Conservation (phyloP, 352 stramenopile species). For the Globisporangium spinosum region DNA sequence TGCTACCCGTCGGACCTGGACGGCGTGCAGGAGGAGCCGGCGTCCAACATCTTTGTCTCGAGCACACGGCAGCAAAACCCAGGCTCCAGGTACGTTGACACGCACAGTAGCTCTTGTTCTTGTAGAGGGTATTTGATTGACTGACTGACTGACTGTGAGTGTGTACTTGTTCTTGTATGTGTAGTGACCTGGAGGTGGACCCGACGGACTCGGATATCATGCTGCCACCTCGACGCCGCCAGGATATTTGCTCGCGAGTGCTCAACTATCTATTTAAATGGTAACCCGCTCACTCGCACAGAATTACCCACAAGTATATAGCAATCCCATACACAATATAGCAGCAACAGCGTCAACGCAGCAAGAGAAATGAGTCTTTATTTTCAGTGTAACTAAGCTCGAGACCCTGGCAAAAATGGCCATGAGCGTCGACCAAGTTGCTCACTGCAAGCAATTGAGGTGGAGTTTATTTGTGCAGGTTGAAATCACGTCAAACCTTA, state of each 20-base stretch:
- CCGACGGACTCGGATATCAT: slow-evolving; percentile 77
- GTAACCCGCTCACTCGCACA: slow-evolving; percentile 25
- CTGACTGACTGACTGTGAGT: not conserved
- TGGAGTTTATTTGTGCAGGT: too few relatives aligned
- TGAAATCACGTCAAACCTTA: too few relatives aligned
- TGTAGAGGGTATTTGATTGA: not conserved
- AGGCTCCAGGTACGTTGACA: slow-evolving; percentile 25
- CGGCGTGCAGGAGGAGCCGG: slow-evolving; percentile 46
- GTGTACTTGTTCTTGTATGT: not conserved
- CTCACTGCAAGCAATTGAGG: too few relatives aligned
- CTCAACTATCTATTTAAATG: slow-evolving; percentile 86
- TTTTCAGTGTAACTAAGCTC: too few relatives aligned
- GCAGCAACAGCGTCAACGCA: not conserved
- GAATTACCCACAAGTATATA: not conserved
- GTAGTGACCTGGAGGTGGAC: slow-evolving; percentile 66
- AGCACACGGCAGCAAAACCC: slow-evolving; percentile 41
- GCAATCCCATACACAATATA: not conserved
- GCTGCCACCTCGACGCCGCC: slow-evolving; percentile 61
- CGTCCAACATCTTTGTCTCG: slow-evolving; percentile 49
- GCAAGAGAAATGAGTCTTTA: too few relatives aligned
- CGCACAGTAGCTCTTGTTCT: not conserved
- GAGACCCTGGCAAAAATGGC: too few relatives aligned
- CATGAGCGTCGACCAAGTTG: too few relatives aligned
- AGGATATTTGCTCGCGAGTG: slow-evolving; percentile 80
- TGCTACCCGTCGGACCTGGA: slow-evolving; percentile 70